Conservation (phyloP, 306 rosid genomes). For the Rosa multiflora region DNA sequence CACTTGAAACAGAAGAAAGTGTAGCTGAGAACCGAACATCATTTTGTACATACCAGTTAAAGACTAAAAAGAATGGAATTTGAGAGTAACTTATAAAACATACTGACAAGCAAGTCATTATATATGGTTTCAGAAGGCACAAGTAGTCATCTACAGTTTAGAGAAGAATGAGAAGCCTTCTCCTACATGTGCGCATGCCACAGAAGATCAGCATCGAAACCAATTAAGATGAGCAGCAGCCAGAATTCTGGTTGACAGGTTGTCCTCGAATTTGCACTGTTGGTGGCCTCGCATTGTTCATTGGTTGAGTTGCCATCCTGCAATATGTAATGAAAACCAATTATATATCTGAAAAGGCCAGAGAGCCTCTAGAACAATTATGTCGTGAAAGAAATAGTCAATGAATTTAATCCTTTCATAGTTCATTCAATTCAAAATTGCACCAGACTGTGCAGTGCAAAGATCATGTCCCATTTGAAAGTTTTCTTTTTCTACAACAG, state of each 20-base stretch:
- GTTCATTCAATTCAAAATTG: background rate
- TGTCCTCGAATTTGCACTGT: conserved; percentile 58
- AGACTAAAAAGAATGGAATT: conserved; percentile 40
- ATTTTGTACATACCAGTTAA: conserved; percentile 38
- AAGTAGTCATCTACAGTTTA: conserved; percentile 17
- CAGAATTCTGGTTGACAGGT: conserved; percentile 58
- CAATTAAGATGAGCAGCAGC: conserved; percentile 58
- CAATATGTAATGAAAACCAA: background rate
- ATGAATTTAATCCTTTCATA: background rate
- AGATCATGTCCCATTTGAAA: background rate
- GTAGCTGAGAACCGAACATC: conserved; percentile 20
- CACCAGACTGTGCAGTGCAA: background rate
- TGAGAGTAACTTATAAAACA: conserved; percentile 11
- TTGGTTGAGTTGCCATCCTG: conserved; percentile 66
- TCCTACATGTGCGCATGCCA: conserved; percentile 18
- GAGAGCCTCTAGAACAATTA: background rate
- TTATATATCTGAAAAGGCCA: background rate
- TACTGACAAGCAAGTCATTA: conserved; percentile 16
- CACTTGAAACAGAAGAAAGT: conserved; percentile 16
- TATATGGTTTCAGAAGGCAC: conserved; percentile 2
- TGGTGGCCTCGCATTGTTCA: conserved; percentile 49
- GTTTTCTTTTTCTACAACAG: background rate
- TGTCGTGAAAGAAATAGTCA: background rate
- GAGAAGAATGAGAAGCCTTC: conserved; percentile 13
- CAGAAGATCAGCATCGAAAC: background rate